A percentile compares a stretch with the other conserved stretches of the same genome.
Conservation (phyloP, 2,329 filamentous ascomycete species). For the Didymellaceae sp. region DNA sequence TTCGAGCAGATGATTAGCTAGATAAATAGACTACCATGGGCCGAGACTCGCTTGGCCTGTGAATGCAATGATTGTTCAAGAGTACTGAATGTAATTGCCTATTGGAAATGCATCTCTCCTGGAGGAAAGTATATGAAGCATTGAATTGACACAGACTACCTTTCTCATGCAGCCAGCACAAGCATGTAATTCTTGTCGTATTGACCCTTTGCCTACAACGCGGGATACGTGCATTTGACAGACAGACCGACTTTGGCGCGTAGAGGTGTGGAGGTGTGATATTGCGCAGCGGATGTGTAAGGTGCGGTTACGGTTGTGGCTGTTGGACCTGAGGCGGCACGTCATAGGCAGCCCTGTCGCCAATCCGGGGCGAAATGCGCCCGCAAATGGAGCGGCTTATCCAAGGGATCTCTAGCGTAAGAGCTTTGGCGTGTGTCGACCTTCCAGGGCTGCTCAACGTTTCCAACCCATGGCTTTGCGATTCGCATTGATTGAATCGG, state of each 20-base stretch:
- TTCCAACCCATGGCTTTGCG: constrained; percentile 14
- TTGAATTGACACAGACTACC: too few species aligned
- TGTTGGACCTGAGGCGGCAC: constrained; percentile 2
- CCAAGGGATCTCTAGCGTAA: constrained; percentile 16
- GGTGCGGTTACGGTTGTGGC: too few species aligned
- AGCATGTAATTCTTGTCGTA: too few species aligned
- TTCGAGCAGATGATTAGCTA: constrained; percentile 42
- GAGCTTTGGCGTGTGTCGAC: constrained; percentile 19
- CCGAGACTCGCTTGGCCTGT: constrained; percentile 28
- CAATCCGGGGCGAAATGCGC: constrained; percentile 4
- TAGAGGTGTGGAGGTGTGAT: too few species aligned
- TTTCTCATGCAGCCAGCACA: too few species aligned
- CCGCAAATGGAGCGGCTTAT: constrained; percentile 17
- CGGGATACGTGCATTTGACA: too few species aligned
- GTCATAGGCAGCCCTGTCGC: constrained; percentile 17
- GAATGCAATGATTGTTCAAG: constrained; percentile 37
- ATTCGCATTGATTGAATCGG: constrained; percentile 10
- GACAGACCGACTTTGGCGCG: too few species aligned
- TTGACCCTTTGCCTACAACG: too few species aligned
- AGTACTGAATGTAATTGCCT: too few species aligned
- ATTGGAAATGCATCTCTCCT: neutral
- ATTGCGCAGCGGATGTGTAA: too few species aligned
- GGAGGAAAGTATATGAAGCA: too few species aligned
- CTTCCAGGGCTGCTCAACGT: constrained; percentile 16
- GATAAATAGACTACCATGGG: constrained; percentile 46